These are phyloP conservation scores for Aschersonia sp. DNA, from an alignment of 2,329 filamentous ascomycete species.

Conservation along the genomic window DNA sequence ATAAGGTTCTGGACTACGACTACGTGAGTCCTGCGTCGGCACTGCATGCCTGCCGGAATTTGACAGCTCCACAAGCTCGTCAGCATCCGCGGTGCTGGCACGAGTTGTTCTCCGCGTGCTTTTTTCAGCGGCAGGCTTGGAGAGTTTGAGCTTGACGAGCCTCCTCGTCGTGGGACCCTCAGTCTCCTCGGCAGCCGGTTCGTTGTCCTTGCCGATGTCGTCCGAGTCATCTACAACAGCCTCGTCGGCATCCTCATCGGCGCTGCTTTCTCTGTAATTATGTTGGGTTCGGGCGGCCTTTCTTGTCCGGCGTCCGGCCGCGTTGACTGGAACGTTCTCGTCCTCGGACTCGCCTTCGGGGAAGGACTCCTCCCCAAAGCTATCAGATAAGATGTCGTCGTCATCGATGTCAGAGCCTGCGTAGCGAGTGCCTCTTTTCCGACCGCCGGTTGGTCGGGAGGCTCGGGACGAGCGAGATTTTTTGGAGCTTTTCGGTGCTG, in stretches of 20 bases:
- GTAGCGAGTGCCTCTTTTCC: conserved; percentile 30
- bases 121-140: conserved; percentile 12
- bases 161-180: conserved; percentile 15
- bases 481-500: conserved; percentile 24
- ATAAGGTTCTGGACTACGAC: conserved; percentile 39
- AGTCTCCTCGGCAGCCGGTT: conserved; percentile 12
- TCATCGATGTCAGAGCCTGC: conserved; percentile 48
- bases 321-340: conserved; percentile 26
- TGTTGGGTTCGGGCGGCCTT: conserved; percentile 28
- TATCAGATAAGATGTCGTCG: conserved; percentile 40
- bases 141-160: conserved; percentile 31
- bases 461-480: conserved; percentile 24
- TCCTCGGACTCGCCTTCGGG: conserved; percentile 24
- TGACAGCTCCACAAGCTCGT: conserved; percentile 42
- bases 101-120: conserved; percentile 33
- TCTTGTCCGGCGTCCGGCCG: conserved; percentile 32
- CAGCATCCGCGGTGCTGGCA: conserved; percentile 38
- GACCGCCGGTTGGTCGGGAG: conserved; percentile 11
- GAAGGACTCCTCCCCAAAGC: conserved; percentile 35
- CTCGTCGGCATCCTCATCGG: conserved; percentile 22
- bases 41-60: conserved; percentile 45
- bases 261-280: conserved; percentile 33
- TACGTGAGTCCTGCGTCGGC: conserved; percentile 33
- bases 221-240: conserved; percentile 14
- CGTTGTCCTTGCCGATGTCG: conserved; percentile 5